These are phyloP conservation scores for Clonostachys chloroleuca DNA, from an alignment of 2,329 filamentous ascomycete genomes.

Conservation along the genomic window DNA sequence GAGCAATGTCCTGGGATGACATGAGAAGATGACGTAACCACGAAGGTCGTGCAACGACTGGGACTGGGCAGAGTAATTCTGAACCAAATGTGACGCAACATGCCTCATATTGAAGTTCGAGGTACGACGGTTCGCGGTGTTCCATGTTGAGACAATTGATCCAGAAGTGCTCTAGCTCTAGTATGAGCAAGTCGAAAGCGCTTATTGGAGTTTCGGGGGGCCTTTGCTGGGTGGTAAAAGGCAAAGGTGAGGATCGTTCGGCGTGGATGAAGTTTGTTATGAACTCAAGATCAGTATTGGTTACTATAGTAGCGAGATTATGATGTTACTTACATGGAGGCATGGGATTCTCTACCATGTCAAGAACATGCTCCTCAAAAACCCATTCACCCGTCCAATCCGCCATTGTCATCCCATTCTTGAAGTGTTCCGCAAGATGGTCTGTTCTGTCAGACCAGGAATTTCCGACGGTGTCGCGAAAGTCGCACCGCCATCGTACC, in stretches of 20 bases:
- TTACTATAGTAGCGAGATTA: no score
- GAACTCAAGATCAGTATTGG: no score
- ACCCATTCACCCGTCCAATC: constrained; percentile 34
- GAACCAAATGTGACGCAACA: constrained; percentile 52
- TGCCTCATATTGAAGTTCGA: constrained; percentile 53
- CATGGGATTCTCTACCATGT: constrained; percentile 30
- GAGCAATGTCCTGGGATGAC: constrained; percentile 34
- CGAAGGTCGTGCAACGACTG: constrained; percentile 27
- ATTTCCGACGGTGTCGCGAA: constrained; percentile 24
- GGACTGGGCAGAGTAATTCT: constrained; percentile 39
- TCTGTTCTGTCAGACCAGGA: constrained; percentile 25
- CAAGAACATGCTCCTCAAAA: constrained; percentile 24
- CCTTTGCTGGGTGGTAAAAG: constrained; percentile 12
- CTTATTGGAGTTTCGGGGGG: constrained; percentile 44
- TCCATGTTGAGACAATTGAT: constrained; percentile 35
- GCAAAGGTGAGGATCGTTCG: constrained; percentile 3
- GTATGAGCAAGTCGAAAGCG: constrained; percentile 56
- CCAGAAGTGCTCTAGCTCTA: constrained; percentile 50
- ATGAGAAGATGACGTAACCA: constrained; percentile 60
- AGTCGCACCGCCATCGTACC: constrained; percentile 24
- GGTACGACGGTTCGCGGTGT: constrained; percentile 37
- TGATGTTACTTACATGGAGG: constrained; percentile 19
- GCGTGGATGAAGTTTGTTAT: constrained; percentile 5
- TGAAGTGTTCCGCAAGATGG: constrained; percentile 33
- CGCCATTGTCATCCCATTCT: constrained; percentile 27